These are phyloP conservation scores for Chytriomyces hyalinus DNA, from an alignment of 192 early-diverging fungal genomes.

Conservation along the genomic window DNA sequence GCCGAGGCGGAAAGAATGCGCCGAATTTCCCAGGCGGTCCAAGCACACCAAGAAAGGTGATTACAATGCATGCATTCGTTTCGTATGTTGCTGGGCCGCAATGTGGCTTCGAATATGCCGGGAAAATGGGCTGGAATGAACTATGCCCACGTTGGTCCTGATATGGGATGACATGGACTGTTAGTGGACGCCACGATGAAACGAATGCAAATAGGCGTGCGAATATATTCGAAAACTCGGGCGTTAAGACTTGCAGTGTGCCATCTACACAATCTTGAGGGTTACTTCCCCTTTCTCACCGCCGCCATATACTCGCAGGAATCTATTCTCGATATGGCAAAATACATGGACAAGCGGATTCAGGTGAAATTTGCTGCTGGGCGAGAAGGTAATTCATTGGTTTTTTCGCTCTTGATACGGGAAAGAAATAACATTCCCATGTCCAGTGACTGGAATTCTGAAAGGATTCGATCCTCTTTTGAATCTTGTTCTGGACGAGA, in stretches of 20 bases:
- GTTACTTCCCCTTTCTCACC: not conserved
- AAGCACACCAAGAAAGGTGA: constrained; percentile 29
- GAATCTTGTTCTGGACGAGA: constrained; percentile 94
- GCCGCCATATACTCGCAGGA: constrained; percentile 61
- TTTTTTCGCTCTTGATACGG: not conserved
- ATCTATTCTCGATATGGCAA: constrained; percentile 89
- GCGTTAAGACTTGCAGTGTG: not conserved
- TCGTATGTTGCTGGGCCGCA: too few relatives aligned
- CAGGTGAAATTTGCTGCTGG: constrained; percentile 92
- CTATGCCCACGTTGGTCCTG: too few relatives aligned
- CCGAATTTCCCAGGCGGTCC: constrained; percentile 32
- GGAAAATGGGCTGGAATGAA: too few relatives aligned
- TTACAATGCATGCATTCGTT: too few relatives aligned
- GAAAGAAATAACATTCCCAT: not conserved
- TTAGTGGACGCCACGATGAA: too few relatives aligned
- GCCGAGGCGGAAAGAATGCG: constrained; percentile 52
- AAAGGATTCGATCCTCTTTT: constrained; percentile 92
- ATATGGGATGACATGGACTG: too few relatives aligned
- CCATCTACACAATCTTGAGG: constrained; percentile 21
- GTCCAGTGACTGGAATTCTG: constrained; percentile 83
- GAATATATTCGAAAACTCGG: constrained; percentile 35
- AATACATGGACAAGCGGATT: constrained; percentile 92
- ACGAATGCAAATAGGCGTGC: constrained; percentile 43
- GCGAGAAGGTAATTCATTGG: constrained; percentile 78
- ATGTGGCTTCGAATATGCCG: too few relatives aligned